Base-by-base conservation (phyloP, 306 rosid species). In the Rosa lucieae region DNA sequence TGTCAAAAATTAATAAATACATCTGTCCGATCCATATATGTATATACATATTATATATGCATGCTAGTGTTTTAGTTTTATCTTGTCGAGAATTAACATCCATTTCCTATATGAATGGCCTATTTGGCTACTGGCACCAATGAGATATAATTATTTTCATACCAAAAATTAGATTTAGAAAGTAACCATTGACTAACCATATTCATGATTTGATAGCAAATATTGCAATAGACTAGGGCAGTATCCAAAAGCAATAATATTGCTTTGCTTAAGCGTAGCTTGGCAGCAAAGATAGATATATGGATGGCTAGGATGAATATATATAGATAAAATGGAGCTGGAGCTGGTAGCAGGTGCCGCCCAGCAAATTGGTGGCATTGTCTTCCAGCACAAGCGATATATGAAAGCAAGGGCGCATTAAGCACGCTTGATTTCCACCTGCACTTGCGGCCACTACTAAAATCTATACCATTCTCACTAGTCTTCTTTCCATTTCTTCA, bases 361-460 rank as follows among this genome's bases (percentile, higher is more conserved):
- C 80, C 67, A 69, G 35, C 80, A 69, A 76, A 69, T 81, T 44
- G 80, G 70, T 20, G 80, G 72, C 58, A 12, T 47, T 29, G 66
- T 48, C 84, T 75, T 81, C 48, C 46, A 46, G 3, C 74, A 63
- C 72, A 81, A 81, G 80, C 80, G 17, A 67, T 20, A 6, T 21
- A 23, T 23, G 43, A 68, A 74, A 67, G 10, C n/a, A n/a, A 40
- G 37, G 12, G 43, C 46, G 32, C 37, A 73, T 53, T 32, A 32
- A 53, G 77, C 77, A 53, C 47, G 51, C 77, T 70, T 46, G 8
- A 10, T 40, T 18, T 10, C 52, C 37, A 11, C 67, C 67, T 5
- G 67, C 32, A n/a, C 61, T 55, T 55, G 61, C 66, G 35, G 35
- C 66, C 66, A 59, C 37, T 55, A n/a, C 11, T 49, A 12, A 2